Conservation (phyloP, 805 yeast species). For the Starmerella bombi region DNA sequence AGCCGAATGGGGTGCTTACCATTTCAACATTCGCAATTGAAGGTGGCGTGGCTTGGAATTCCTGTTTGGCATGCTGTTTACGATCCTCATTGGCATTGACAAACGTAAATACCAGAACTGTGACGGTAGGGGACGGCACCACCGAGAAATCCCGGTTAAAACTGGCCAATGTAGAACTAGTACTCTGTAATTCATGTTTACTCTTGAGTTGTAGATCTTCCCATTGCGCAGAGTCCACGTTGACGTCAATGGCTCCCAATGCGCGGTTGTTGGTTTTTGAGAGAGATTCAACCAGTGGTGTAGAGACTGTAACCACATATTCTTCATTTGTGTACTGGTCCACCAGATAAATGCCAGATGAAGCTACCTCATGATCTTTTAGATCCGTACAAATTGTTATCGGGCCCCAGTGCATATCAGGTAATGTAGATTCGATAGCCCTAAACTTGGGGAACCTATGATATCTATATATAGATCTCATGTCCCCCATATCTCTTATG, state of each 20-base stretch:
- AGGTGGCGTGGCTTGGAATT: neutral
- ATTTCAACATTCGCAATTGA: conserved; percentile 7
- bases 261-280: conserved; percentile 7
- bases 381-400: conserved; percentile 8
- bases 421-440: no score
- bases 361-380: conserved; percentile 1
- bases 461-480: no score
- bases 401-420: conserved; percentile 12
- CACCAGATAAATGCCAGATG: conserved; percentile 12
- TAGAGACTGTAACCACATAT: conserved; percentile 6
- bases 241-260: conserved; percentile 4
- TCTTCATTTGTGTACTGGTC: conserved; percentile 1
- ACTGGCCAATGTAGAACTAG: neutral
- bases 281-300: conserved; percentile 3
- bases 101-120: conserved; percentile 13
- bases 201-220: conserved; percentile 10
- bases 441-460: no score
- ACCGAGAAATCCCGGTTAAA: conserved; percentile 10
- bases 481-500: no score
- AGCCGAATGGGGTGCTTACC: conserved; percentile 27
- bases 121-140: conserved; percentile 7
- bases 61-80: neutral
- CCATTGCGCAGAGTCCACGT: conserved; percentile 17
- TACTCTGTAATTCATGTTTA: neutral
- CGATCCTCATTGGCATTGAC: conserved; percentile 1